Evolutionary conservation across 2,329 filamentous ascomycete species (phyloP).

Genomic region (Diaporthe citrichinensis): DNA sequence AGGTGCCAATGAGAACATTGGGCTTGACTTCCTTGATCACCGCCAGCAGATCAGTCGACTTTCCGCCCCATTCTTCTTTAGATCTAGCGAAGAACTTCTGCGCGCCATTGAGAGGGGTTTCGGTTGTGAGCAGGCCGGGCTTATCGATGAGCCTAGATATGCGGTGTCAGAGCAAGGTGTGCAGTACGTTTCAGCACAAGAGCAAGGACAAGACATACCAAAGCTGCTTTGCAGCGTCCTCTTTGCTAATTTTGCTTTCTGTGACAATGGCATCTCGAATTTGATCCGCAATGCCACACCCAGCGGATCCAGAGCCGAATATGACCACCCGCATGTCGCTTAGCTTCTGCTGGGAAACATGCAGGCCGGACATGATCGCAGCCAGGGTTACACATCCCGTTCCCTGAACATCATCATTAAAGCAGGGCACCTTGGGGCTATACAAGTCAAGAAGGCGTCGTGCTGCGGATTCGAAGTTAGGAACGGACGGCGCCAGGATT

Average conservation of each 20-base stretch:
- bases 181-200: accelerated
- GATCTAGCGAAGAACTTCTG: slow-evolving; percentile 78
- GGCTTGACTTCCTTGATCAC: slow-evolving; percentile 81
- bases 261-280: slow-evolving; percentile 83
- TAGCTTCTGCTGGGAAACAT: slow-evolving; percentile 77
- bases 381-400: slow-evolving; percentile 91
- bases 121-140: slow-evolving; percentile 78
- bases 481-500: not conserved
- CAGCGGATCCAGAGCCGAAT: slow-evolving; percentile 86
- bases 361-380: slow-evolving; percentile 82
- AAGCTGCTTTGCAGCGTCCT: slow-evolving; percentile 85
- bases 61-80: slow-evolving; percentile 73
- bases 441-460: slow-evolving; percentile 83
- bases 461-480: slow-evolving; percentile 56
- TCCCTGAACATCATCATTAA: slow-evolving; percentile 93
- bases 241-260: slow-evolving; percentile 74
- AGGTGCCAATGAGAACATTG: slow-evolving; percentile 87
- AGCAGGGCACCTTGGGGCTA: slow-evolving; percentile 80
- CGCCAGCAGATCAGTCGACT: slow-evolving; percentile 71
- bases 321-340: slow-evolving; percentile 79
- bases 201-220: slow-evolving; percentile 65
- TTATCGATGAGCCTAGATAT: slow-evolving; percentile 81
- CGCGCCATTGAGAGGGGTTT: slow-evolving; percentile 64
- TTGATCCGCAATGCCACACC: slow-evolving; percentile 89
- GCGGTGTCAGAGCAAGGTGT: not conserved